Conservation (phyloP, 306 rosid genomes). For the Geum urbanum region DNA sequence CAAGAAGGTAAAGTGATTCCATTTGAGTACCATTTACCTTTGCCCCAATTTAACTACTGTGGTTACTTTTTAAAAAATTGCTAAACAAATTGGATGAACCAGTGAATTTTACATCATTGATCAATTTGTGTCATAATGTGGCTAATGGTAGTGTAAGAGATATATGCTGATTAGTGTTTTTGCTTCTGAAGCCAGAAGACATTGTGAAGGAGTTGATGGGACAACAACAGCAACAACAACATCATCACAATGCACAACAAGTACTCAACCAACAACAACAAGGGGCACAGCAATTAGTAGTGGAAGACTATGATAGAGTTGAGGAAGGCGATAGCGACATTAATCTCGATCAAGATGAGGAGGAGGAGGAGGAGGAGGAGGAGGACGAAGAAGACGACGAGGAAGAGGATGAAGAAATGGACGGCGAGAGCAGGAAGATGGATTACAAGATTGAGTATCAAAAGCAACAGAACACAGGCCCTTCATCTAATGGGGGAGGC, state of each 20-base stretch:
- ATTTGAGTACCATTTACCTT: neutral
- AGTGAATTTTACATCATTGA: neutral
- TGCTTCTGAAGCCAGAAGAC: constrained; percentile 56
- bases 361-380: too few species aligned
- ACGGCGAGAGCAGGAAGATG: constrained; percentile 16
- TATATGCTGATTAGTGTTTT: constrained; percentile 28
- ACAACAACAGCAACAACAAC: constrained; percentile 15
- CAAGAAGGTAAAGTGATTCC: constrained; percentile 38
- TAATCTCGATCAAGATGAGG: constrained; percentile 23
- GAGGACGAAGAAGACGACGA: constrained; percentile 29
- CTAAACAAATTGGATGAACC: neutral
- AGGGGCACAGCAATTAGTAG: constrained; percentile 11
- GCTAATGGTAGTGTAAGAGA: neutral
- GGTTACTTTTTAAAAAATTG: neutral
- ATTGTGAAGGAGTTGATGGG: constrained; percentile 48
- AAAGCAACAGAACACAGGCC: constrained; percentile 30
- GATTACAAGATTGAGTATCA: constrained; percentile 38
- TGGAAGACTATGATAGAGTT: constrained; percentile 25
- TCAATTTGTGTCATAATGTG: neutral
- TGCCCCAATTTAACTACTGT: neutral
- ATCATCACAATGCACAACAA: neutral
- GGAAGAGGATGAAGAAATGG: constrained; percentile 18
- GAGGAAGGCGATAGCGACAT: constrained; percentile 29
- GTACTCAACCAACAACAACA: neutral
- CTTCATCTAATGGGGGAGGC: constrained; percentile 27